These are phyloP conservation scores for Emmonsia crescens DNA, from an alignment of 2,329 filamentous ascomycete genomes.

Conservation along the genomic window DNA sequence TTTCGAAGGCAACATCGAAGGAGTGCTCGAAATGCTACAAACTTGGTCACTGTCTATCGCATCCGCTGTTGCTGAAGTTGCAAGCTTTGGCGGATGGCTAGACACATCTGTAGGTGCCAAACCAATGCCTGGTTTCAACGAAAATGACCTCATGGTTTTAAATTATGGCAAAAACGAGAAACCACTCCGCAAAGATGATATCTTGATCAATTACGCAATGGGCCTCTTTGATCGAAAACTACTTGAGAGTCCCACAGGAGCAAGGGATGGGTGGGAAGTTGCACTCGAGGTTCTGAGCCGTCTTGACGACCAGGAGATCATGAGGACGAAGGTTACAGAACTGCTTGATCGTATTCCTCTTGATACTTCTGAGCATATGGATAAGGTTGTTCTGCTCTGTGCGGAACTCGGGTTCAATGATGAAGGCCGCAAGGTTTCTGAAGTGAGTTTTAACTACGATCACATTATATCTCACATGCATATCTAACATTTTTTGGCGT, in stretches of 20 bases:
- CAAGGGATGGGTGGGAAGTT: conserved; percentile 75
- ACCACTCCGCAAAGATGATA: conserved; percentile 64
- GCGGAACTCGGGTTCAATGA: conserved; percentile 65
- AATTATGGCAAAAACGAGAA: conserved; percentile 54
- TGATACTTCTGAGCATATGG: conserved; percentile 59
- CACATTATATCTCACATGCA: not conserved
- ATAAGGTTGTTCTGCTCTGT: conserved; percentile 70
- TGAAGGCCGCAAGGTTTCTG: conserved; percentile 69
- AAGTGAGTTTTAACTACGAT: conserved; percentile 43
- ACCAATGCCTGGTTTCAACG: conserved; percentile 59
- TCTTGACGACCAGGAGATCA: conserved; percentile 60
- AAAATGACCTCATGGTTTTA: conserved; percentile 75
- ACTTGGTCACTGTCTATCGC: conserved; percentile 73
- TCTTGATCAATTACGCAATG: conserved; percentile 65
- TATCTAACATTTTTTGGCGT: conserved; percentile 6
- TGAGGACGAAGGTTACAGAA: conserved; percentile 62
- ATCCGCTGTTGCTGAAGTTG: conserved; percentile 70
- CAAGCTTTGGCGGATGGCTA: conserved; percentile 74
- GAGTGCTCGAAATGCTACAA: conserved; percentile 61
- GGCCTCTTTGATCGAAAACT: conserved; percentile 38
- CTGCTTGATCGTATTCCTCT: conserved; percentile 64
- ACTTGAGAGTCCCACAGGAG: conserved; percentile 25
- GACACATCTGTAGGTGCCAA: conserved; percentile 46
- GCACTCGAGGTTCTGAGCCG: conserved; percentile 73
- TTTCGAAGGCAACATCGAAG: conserved; percentile 72